Base-by-base conservation (phyloP, 164 flowering plant genomes). In the Magnolia kwangsiensis region DNA sequence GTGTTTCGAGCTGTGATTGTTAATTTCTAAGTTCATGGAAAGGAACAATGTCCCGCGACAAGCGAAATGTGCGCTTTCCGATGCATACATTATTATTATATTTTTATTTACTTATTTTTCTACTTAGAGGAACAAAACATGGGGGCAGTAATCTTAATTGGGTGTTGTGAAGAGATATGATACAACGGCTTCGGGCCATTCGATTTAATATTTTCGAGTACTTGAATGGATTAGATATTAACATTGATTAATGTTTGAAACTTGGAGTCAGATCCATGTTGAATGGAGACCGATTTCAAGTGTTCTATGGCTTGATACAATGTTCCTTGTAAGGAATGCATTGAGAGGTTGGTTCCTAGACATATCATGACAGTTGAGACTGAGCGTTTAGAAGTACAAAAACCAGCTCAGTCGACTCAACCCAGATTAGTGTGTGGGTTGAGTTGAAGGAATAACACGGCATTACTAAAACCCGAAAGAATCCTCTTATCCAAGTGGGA, bases 121-220 rank as follows among this genome's bases (percentile, higher is more conserved):
- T 20, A 14, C 14, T 18, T 37, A 50, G 7, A 37, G 37, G 18
- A 31, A 31, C 13, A 69, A 37, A 73, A 51, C 81, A 78, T 80
- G 86, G 81, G 82, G 81, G 50, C 29, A 50, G 66, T 69, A 67
- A 80, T 80, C 78, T 74, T 82, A 81, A 51, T 78, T 8, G 79
- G 78, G 75, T 51, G 16, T 59, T 45, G 19, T 21, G n/a, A 67
- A 45, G 69, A 75, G n/a, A 67, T 81, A 69, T 69, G 51, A 58
- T 72, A 66, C 66, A 63, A 49, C 72, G 61, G 24, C 20, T 58
- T 69, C 27, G 23, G 51, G 61, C 51, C 19, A 13, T 14, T 59
- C 66, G 23, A 55, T 27, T 72, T 59, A 11, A 4, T n/a, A 21
- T 23, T 5, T 14, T 1, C 7, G 8, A 14, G 64, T 72, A 3